Evolutionary conservation across 306 rosid genomes (phyloP).

Genomic region (Arachis stenosperma): DNA sequence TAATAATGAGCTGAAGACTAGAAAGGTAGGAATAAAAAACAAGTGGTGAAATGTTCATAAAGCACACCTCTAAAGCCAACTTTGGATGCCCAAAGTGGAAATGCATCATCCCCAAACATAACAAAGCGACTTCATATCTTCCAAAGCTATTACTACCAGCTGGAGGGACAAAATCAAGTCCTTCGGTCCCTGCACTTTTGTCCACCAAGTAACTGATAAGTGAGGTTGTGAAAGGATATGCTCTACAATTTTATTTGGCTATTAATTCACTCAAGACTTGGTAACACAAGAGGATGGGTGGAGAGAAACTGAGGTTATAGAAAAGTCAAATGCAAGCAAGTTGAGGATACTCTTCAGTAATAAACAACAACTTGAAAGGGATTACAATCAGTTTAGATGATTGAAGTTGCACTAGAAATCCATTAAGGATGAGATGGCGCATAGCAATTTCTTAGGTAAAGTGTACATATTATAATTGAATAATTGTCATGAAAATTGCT

Average conservation of each 20-base stretch:
- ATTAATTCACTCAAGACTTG: constrained; percentile 28
- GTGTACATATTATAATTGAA: neutral
- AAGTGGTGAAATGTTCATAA: constrained; percentile 29
- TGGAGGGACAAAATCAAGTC: constrained; percentile 81
- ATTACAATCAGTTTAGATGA: neutral
- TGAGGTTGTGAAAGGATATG: constrained; percentile 35
- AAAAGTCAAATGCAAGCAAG: constrained; percentile 12
- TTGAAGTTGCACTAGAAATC: constrained; percentile 8
- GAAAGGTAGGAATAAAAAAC: constrained; percentile 15
- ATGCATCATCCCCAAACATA: constrained; percentile 96
- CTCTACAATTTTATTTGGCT: constrained; percentile 11
- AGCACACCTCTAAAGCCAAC: constrained; percentile 85
- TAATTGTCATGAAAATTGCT: neutral
- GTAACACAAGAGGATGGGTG: neutral
- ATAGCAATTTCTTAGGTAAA: too few relatives aligned
- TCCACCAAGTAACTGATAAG: constrained; percentile 52
- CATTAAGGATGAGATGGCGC: constrained; percentile 5
- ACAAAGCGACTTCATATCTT: constrained; percentile 84
- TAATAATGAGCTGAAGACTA: constrained; percentile 20
- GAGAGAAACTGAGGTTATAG: constrained; percentile 9
- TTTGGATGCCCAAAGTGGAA: constrained; percentile 95
- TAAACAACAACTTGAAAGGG: neutral
- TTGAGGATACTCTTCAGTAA: constrained; percentile 8
- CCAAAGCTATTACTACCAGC: constrained; percentile 68
- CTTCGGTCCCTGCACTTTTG: constrained; percentile 99